Evolutionary conservation across 768 basidiomycete genomes (phyloP).

Genomic region (Trichaptum fuscoviolaceum): DNA sequence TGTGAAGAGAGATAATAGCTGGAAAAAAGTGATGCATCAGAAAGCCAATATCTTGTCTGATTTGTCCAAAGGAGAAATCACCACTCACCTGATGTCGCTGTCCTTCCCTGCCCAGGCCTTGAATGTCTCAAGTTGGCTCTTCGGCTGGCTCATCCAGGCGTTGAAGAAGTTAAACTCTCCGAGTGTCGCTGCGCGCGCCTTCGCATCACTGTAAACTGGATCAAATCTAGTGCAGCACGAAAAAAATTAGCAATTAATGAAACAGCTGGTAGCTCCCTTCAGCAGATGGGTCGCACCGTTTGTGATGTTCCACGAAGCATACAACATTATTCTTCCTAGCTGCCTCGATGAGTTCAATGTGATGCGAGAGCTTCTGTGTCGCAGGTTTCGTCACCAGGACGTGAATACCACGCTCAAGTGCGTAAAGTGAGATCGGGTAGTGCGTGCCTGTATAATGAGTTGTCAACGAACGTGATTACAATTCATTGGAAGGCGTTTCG

Average conservation of each 20-base stretch:
- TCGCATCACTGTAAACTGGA: slow-evolving; percentile 90
- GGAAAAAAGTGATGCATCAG: background rate
- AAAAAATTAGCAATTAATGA: slow-evolving; percentile 3
- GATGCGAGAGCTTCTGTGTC: slow-evolving; percentile 79
- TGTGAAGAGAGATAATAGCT: slow-evolving; percentile 95
- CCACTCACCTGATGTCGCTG: slow-evolving; percentile 75
- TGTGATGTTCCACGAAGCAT: slow-evolving; percentile 94
- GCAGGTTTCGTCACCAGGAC: slow-evolving; percentile 94
- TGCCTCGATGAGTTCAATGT: slow-evolving; percentile 69
- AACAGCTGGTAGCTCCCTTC: background rate
- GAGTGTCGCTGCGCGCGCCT: slow-evolving; percentile 63
- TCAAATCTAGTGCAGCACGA: slow-evolving; percentile 50
- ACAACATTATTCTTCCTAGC: slow-evolving; percentile 77
- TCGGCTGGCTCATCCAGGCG: slow-evolving; percentile 98
- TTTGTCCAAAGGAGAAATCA: background rate
- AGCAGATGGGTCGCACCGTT: slow-evolving; percentile 43
- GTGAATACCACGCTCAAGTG: slow-evolving; percentile 79
- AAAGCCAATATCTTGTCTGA: background rate
- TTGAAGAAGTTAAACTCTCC: slow-evolving; percentile 96
- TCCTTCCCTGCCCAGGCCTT: slow-evolving; percentile 93
- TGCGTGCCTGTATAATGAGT: slow-evolving; percentile 56
- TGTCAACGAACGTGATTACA: background rate
- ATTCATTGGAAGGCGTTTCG: background rate
- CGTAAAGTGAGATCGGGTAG: slow-evolving; percentile 78
- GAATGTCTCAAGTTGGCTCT: slow-evolving; percentile 92